Evolutionary conservation across 2,329 filamentous ascomycete species (phyloP).

Genomic region (Clonostachys byssicola): DNA sequence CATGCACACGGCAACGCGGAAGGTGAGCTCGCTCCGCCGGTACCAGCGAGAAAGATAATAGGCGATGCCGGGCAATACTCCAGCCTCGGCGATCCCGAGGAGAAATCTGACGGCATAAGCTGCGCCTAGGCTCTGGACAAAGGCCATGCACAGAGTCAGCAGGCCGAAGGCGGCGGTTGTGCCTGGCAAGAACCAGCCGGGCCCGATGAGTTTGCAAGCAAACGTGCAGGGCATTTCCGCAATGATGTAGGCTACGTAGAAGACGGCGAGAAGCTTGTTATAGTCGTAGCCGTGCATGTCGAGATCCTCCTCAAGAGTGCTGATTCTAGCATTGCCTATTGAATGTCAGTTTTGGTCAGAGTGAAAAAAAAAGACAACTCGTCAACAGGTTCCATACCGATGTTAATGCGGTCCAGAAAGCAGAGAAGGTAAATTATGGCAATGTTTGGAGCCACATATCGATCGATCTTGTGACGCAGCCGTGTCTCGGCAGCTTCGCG

Average conservation of each 20-base stretch:
- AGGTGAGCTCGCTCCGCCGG: slow-evolving; percentile 55
- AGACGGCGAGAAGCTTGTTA: slow-evolving; percentile 24
- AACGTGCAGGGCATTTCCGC: slow-evolving; percentile 56
- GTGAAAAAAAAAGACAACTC: neutral
- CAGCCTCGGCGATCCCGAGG: too few relatives aligned
- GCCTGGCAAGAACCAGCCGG: slow-evolving; percentile 59
- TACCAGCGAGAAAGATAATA: slow-evolving; percentile 66
- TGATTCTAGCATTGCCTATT: slow-evolving; percentile 26
- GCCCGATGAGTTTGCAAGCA: slow-evolving; percentile 59
- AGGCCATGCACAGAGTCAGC: slow-evolving; percentile 55
- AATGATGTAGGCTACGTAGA: slow-evolving; percentile 4
- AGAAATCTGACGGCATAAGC: slow-evolving; percentile 30
- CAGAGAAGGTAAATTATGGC: slow-evolving; percentile 26
- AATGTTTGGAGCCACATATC: slow-evolving; percentile 23
- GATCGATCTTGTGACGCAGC: slow-evolving; percentile 12
- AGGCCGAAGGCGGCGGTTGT: slow-evolving; percentile 55
- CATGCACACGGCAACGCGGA: slow-evolving; percentile 60
- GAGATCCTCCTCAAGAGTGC: slow-evolving; percentile 28
- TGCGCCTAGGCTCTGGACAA: slow-evolving; percentile 36
- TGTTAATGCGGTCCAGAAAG: slow-evolving; percentile 31
- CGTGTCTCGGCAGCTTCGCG: neutral
- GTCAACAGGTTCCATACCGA: slow-evolving; percentile 13
- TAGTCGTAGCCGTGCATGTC: slow-evolving; percentile 26
- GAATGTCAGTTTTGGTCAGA: neutral
- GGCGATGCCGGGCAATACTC: slow-evolving; percentile 19